Conservation (phyloP, 1,284 basidiomycete genomes). For the Leccinum proximum region DNA sequence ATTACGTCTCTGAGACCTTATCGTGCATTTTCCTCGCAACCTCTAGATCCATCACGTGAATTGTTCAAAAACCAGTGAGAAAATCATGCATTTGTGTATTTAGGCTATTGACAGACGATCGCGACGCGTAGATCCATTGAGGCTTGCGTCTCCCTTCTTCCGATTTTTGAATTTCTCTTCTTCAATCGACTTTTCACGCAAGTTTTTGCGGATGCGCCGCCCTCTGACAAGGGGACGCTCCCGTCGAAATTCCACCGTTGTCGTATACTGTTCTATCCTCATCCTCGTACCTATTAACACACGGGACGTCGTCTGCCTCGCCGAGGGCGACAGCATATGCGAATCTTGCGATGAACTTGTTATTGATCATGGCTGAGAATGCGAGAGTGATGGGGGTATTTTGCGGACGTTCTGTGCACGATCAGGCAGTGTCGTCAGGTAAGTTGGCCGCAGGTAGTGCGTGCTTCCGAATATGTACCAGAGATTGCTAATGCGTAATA, state of each 20-base stretch:
- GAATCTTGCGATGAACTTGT: slow-evolving; percentile 47
- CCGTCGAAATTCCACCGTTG: slow-evolving; percentile 29
- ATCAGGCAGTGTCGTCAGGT: slow-evolving; percentile 64
- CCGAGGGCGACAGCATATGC: slow-evolving; percentile 58
- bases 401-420: slow-evolving; percentile 35
- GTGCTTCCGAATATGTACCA: slow-evolving; percentile 18
- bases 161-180: too few relatives aligned
- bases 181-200: too few relatives aligned
- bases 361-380: slow-evolving; percentile 50
- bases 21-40: too few relatives aligned
- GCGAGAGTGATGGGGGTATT: slow-evolving; percentile 43
- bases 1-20: too few relatives aligned
- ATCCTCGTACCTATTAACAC: slow-evolving; percentile 60
- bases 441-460: slow-evolving; percentile 9
- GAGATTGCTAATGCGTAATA: slow-evolving; percentile 41
- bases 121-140: too few relatives aligned
- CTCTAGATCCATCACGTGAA: too few relatives aligned
- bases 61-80: too few relatives aligned
- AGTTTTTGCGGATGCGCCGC: slow-evolving; percentile 19
- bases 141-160: too few relatives aligned
- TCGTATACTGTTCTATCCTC: slow-evolving; percentile 48
- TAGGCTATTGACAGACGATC: too few relatives aligned
- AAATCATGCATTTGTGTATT: too few relatives aligned
- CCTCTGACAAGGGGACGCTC: slow-evolving; percentile 18
- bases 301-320: slow-evolving; percentile 56